These are phyloP conservation scores for Mycena belliarum DNA, from an alignment of 768 basidiomycete genomes.

Conservation along the genomic window DNA sequence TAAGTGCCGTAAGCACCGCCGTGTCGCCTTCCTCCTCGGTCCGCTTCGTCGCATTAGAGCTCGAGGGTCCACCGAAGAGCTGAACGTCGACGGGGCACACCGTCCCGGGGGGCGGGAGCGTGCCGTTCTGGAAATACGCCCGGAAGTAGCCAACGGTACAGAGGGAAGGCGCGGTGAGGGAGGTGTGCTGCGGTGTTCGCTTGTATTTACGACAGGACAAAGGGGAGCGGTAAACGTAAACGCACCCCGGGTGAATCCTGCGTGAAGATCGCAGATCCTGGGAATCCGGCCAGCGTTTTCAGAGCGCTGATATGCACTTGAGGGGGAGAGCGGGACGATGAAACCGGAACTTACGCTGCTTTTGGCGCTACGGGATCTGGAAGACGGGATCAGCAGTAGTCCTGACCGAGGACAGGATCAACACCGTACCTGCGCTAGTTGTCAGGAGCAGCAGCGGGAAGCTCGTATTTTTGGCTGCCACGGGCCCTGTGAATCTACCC, in stretches of 20 bases:
- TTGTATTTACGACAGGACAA: neutral
- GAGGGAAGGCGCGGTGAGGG: neutral
- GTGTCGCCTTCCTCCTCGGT: neutral
- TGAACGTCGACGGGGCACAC: neutral
- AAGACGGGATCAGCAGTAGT: neutral
- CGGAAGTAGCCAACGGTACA: neutral
- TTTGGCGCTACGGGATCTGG: neutral
- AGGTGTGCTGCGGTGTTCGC: neutral
- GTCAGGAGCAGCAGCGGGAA: neutral
- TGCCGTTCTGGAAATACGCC: neutral
- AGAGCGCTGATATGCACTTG: neutral
- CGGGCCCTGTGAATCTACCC: neutral
- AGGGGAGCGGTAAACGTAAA: neutral
- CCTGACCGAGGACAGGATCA: no score
- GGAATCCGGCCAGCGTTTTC: neutral
- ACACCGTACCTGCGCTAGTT: neutral
- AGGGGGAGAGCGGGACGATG: neutral
- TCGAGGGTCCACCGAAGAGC: neutral
- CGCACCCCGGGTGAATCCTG: constrained; percentile 11
- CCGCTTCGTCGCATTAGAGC: neutral
- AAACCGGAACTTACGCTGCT: neutral
- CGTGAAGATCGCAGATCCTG: constrained; percentile 8
- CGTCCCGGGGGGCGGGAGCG: neutral
- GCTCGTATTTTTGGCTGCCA: neutral
- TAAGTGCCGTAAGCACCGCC: neutral